phyloP scores from a whole-genome alignment of 129 eudicot species.

The Logfia minima region DNA sequence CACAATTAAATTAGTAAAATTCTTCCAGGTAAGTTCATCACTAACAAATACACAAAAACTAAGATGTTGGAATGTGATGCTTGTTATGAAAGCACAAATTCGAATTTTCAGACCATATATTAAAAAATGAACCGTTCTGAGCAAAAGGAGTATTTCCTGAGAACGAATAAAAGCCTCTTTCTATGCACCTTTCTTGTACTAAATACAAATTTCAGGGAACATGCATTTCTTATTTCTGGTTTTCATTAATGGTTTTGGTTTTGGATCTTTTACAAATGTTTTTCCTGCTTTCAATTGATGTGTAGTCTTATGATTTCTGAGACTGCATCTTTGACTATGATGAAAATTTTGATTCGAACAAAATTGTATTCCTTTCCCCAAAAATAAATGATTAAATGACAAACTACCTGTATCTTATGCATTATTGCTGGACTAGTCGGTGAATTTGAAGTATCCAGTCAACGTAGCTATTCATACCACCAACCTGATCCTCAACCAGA shows the following conservation, averaged over 20 bases:
- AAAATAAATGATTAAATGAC: background rate
- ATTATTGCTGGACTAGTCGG: slow-evolving; percentile 72
- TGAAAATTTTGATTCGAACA: background rate
- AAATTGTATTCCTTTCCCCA: background rate
- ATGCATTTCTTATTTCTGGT: background rate
- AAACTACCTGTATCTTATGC: slow-evolving; percentile 46
- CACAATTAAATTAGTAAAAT: background rate
- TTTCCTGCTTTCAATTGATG: too few species aligned
- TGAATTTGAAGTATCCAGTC: slow-evolving; percentile 77
- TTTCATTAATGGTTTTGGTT: background rate
- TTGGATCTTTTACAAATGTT: background rate
- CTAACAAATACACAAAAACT: background rate
- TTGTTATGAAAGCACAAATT: background rate
- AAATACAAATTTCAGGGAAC: background rate
- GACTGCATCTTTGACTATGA: background rate
- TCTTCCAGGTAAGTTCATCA: background rate
- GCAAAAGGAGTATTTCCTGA: background rate
- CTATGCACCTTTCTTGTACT: background rate
- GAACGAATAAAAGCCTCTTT: background rate
- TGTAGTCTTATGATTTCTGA: background rate
- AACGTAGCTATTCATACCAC: slow-evolving; percentile 67
- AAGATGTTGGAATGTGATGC: background rate
- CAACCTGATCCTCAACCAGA: slow-evolving; percentile 66
- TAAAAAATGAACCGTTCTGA: background rate
- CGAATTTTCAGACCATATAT: background rate